Evolutionary conservation across 306 rosid species (phyloP).

Genomic region (Arachis hypogaea): DNA sequence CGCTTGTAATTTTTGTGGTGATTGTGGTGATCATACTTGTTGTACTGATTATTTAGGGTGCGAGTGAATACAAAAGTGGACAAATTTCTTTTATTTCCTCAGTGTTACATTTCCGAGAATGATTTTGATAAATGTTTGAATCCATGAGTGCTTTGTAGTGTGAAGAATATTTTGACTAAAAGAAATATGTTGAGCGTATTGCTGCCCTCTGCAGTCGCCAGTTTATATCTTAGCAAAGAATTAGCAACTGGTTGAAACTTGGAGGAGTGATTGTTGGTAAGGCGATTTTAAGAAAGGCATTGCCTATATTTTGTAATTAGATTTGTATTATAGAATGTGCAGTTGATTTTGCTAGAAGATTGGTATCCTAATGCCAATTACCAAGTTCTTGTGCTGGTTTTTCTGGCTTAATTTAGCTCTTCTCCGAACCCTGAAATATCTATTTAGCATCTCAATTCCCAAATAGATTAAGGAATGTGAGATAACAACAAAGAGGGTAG

Average conservation of each 20-base stretch:
- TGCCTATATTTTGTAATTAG: constrained; percentile 17
- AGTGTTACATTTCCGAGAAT: constrained; percentile 22
- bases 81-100: constrained; percentile 23
- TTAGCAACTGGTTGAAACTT: constrained; percentile 34
- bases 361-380: not conserved
- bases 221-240: constrained; percentile 37
- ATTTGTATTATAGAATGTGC: constrained; percentile 27
- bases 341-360: constrained; percentile 6
- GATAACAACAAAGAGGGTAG: too few relatives aligned
- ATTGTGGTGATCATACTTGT: constrained; percentile 53
- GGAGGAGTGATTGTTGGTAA: not conserved
- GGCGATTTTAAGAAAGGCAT: constrained; percentile 24
- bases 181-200: constrained; percentile 34
- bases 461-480: too few relatives aligned
- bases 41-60: constrained; percentile 52
- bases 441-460: too few relatives aligned
- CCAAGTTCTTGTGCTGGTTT: constrained; percentile 13
- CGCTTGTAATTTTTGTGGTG: constrained; percentile 46
- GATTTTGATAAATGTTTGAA: constrained; percentile 33
- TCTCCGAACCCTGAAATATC: not conserved
- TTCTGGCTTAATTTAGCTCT: not conserved
- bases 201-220: constrained; percentile 18
- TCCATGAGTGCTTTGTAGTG: constrained; percentile 38
- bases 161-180: constrained; percentile 38
- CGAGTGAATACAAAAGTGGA: constrained; percentile 22